Percentiles rank a stretch among this genome's conserved stretches.
Conservation (phyloP, 2,329 filamentous ascomycete species). For the Diaporthe eres region DNA sequence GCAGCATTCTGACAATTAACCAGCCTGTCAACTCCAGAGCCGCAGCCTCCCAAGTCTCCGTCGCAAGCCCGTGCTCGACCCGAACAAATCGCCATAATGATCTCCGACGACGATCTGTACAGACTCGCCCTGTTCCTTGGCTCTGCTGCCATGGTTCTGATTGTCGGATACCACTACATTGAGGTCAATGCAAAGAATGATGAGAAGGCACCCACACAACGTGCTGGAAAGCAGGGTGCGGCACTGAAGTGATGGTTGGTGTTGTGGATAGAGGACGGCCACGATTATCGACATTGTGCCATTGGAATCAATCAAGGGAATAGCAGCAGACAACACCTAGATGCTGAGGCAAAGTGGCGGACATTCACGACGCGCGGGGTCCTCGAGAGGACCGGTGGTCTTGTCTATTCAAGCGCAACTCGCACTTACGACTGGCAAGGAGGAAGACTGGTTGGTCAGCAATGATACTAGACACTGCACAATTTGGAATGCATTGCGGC, state of each 20-base stretch:
- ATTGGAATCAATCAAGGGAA: neutral
- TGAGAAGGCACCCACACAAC: constrained; percentile 47
- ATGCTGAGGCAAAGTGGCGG: neutral
- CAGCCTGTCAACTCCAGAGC: constrained; percentile 25
- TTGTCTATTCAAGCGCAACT: neutral
- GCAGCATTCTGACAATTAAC: neutral
- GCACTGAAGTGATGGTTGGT: constrained; percentile 33
- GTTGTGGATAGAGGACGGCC: neutral
- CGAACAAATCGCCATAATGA: constrained; percentile 75
- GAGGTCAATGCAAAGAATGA: constrained; percentile 83
- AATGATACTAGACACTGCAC: constrained; percentile 34
- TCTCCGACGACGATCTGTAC: constrained; percentile 93
- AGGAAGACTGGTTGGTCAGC: constrained; percentile 12
- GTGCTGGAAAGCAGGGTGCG: constrained; percentile 37
- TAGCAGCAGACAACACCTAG: neutral
- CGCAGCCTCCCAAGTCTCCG: neutral
- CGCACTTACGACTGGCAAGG: neutral
- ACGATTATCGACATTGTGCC: neutral
- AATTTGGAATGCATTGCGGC: neutral
- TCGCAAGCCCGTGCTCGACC: neutral
- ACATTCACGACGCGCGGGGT: neutral
- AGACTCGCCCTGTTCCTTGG: constrained; percentile 93
- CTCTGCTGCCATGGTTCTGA: constrained; percentile 89
- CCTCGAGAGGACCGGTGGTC: neutral
- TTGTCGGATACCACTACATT: constrained; percentile 95